Evolutionary conservation across 2,329 filamentous ascomycete species (phyloP).

Genomic region (Colletotrichum zoysiae): DNA sequence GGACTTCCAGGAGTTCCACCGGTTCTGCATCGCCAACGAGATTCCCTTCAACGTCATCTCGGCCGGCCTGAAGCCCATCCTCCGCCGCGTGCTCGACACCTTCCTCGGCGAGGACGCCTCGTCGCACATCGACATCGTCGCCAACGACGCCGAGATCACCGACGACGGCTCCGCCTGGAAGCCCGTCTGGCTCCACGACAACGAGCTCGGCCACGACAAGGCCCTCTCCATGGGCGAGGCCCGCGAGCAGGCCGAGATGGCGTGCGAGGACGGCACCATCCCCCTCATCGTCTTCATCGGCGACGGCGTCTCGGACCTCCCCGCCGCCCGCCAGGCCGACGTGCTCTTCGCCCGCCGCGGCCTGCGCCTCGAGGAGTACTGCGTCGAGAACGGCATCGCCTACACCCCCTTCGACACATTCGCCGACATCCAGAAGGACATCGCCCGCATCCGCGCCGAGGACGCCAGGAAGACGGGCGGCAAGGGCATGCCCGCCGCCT

Average conservation of each 20-base stretch:
- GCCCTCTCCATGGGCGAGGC: constrained; percentile 73
- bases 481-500: constrained; percentile 68
- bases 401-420: constrained; percentile 76
- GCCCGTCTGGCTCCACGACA: constrained; percentile 76
- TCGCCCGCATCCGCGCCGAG: constrained; percentile 68
- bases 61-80: constrained; percentile 74
- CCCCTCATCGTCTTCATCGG: constrained; percentile 78
- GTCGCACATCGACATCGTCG: constrained; percentile 73
- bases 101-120: constrained; percentile 73
- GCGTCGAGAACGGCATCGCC: constrained; percentile 69
- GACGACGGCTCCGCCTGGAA: constrained; percentile 72
- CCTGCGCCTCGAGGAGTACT: constrained; percentile 75
- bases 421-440: constrained; percentile 72
- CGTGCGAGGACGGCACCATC: constrained; percentile 70
- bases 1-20: constrained; percentile 73
- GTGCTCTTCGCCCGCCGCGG: constrained; percentile 77
- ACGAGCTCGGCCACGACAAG: constrained; percentile 75
- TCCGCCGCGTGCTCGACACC: constrained; percentile 71
- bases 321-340: constrained; percentile 75
- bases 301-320: constrained; percentile 76
- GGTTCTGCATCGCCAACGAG: constrained; percentile 71
- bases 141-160: constrained; percentile 73
- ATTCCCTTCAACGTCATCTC: constrained; percentile 80
- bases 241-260: constrained; percentile 64
- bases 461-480: constrained; percentile 73